These are phyloP conservation scores for Neocatenulostroma microsporum DNA, from an alignment of 2,329 filamentous ascomycete genomes.

Conservation along the genomic window DNA sequence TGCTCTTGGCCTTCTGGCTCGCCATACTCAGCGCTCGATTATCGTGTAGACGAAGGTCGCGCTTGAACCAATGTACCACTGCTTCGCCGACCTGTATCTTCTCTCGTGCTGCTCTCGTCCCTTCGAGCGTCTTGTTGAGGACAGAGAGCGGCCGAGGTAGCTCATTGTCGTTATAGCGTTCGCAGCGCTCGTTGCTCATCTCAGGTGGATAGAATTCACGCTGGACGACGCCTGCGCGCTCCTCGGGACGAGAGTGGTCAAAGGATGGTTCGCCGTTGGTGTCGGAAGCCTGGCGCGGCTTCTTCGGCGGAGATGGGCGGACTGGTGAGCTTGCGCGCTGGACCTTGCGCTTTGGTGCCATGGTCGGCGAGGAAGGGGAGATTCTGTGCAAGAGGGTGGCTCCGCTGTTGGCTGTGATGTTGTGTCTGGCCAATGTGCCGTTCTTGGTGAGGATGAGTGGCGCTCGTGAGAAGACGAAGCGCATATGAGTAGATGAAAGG, in stretches of 20 bases:
- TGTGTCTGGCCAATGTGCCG: too few species aligned
- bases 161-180: conserved; percentile 62
- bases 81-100: conserved; percentile 49
- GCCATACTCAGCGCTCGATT: conserved; percentile 66
- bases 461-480: too few species aligned
- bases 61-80: conserved; percentile 87
- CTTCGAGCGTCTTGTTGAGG: conserved; percentile 52
- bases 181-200: conserved; percentile 72
- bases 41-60: conserved; percentile 65
- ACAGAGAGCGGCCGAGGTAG: conserved; percentile 66
- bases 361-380: too few species aligned
- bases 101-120: conserved; percentile 51
- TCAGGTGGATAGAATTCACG: conserved; percentile 73
- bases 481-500: too few species aligned
- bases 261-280: conserved; percentile 14
- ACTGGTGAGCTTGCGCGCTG: conserved; percentile 23
- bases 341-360: conserved; percentile 22
- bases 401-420: too few species aligned
- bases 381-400: too few species aligned
- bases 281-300: conserved; percentile 6
- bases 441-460: too few species aligned
- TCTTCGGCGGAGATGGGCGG: conserved; percentile 21
- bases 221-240: conserved; percentile 36
- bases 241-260: conserved; percentile 30
- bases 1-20: conserved; percentile 56